phyloP scores from a whole-genome alignment of 2,329 filamentous ascomycete genomes.

The Pseudocercospora cruenta region DNA sequence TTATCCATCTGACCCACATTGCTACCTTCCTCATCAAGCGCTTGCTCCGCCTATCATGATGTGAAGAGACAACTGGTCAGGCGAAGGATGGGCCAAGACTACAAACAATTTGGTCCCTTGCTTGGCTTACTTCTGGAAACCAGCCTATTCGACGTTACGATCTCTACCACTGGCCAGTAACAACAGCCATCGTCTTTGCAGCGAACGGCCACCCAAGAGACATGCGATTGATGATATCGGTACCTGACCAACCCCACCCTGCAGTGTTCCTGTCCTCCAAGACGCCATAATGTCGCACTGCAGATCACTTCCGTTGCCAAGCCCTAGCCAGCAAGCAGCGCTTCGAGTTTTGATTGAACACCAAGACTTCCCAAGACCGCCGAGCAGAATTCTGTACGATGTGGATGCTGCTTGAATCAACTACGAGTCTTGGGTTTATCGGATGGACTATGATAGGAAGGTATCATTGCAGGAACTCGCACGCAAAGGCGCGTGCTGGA shows the following conservation, averaged over 20 bases:
- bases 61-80: not conserved
- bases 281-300: conserved; percentile 4
- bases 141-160: not conserved
- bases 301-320: not conserved
- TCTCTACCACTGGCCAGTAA: not conserved
- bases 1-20: not conserved
- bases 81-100: conserved; percentile 4
- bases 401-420: conserved; percentile 9
- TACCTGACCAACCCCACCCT: not conserved
- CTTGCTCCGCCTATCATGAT: conserved; percentile 1
- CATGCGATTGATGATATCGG: not conserved
- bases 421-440: conserved; percentile 2
- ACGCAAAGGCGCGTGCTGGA: conserved; percentile 13
- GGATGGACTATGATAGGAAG: conserved; percentile 22
- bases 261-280: conserved; percentile 1
- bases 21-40: not conserved
- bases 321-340: not conserved
- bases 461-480: conserved; percentile 14
- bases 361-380: conserved; percentile 1
- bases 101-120: not conserved
- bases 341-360: not conserved
- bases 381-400: not conserved
- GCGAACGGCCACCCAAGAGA: not conserved
- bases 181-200: not conserved
- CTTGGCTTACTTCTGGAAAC: not conserved